Conservation (phyloP, 805 yeast species). For the Peterozyma xylosa region DNA sequence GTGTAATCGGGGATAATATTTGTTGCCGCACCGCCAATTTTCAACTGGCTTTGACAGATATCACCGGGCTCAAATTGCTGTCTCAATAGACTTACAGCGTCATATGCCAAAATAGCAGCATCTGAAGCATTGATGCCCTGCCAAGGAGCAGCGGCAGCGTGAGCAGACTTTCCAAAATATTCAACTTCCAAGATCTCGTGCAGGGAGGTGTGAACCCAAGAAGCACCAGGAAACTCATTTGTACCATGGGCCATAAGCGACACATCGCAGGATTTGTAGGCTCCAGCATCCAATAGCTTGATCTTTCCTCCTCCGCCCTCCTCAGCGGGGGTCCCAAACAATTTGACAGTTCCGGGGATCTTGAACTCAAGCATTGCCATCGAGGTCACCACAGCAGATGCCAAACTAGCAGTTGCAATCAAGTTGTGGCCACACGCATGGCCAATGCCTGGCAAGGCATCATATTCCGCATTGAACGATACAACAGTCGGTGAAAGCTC, state of each 20-base stretch:
- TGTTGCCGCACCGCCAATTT: conserved; percentile 17
- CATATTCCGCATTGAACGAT: conserved; percentile 20
- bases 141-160: conserved; percentile 22
- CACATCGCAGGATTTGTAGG: conserved; percentile 16
- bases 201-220: conserved; percentile 14
- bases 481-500: conserved; percentile 11
- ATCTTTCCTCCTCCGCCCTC: conserved; percentile 22
- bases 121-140: conserved; percentile 22
- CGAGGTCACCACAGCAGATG: conserved; percentile 14
- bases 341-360: conserved; percentile 19
- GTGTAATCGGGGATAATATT: conserved; percentile 19
- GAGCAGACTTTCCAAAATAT: conserved; percentile 19
- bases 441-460: conserved; percentile 21
- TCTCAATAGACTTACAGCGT: conserved; percentile 18
- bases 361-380: conserved; percentile 14
- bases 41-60: conserved; percentile 16
- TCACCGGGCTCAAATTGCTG: conserved; percentile 20
- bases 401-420: conserved; percentile 17
- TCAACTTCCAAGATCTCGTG: conserved; percentile 11
- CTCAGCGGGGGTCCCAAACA: conserved; percentile 23
- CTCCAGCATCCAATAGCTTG: conserved; percentile 18
- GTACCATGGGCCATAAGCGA: conserved; percentile 21
- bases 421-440: conserved; percentile 24
- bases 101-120: conserved; percentile 18
- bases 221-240: conserved; percentile 9